Evolutionary conservation across 495 filamentous ascomycete genomes (phyloP).

Genomic region (Jackrogersella multiformis): DNA sequence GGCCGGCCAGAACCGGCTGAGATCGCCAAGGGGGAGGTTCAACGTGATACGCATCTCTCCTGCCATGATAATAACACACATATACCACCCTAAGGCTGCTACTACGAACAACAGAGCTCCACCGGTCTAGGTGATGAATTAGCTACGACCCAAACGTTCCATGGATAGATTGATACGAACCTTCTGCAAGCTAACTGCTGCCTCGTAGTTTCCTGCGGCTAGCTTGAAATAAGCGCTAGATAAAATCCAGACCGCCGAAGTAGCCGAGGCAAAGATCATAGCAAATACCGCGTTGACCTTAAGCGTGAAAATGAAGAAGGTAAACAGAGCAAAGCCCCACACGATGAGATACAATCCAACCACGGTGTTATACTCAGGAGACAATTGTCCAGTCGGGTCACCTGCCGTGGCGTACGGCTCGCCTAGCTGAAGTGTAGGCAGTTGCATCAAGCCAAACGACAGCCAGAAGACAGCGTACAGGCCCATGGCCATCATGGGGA

Average conservation of each 20-base stretch:
- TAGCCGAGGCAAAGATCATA: slow-evolving; percentile 61
- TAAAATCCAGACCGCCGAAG: slow-evolving; percentile 57
- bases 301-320: slow-evolving; percentile 64
- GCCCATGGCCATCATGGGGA: slow-evolving; percentile 66
- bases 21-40: slow-evolving; percentile 62
- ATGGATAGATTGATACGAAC: slow-evolving; percentile 30
- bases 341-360: slow-evolving; percentile 62
- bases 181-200: slow-evolving; percentile 57
- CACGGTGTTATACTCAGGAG: slow-evolving; percentile 58
- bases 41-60: slow-evolving; percentile 65
- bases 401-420: slow-evolving; percentile 54
- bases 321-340: slow-evolving; percentile 66
- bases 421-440: slow-evolving; percentile 61
- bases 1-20: slow-evolving; percentile 62
- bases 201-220: slow-evolving; percentile 53
- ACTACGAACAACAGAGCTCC: slow-evolving; percentile 62
- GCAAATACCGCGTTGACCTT: slow-evolving; percentile 66
- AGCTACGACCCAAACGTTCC: neutral
- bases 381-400: slow-evolving; percentile 55
- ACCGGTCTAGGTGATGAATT: slow-evolving; percentile 47
- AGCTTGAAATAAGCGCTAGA: slow-evolving; percentile 63
- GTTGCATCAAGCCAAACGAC: slow-evolving; percentile 62
- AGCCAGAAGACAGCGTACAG: slow-evolving; percentile 67
- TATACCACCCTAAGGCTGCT: slow-evolving; percentile 63
- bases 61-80: slow-evolving; percentile 64